Evolutionary conservation across 2,329 filamentous ascomycete genomes (phyloP), one percentile per base, ranked within the genome.

Genomic region (Trichothecium roseum): DNA sequence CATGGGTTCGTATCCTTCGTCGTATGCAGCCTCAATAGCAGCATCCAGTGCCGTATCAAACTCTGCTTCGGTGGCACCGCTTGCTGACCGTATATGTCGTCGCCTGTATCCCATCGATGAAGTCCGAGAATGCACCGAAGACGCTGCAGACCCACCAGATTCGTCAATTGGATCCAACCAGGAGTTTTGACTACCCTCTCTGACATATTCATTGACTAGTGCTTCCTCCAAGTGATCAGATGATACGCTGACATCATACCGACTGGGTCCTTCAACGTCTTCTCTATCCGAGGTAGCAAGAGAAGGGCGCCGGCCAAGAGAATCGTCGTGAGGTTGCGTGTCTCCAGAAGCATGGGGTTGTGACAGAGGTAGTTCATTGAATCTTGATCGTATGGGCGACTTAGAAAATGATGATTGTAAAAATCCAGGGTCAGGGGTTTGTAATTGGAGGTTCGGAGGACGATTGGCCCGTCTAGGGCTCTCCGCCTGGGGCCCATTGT

Each of bases 141-240:
- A 85, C 3, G 74, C 69, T 4, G 78, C 79, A 1, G 88, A 94
- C 14, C 75, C 81, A 26, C 81, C 84, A 16, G 87, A 94, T 48
- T 94, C 88, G 53, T 94, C 84, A 38, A 93, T 91, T 1, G 86
- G 89, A 52, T 94, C 85, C n/a, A 94, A 61, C 88, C 88, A 94
- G 1, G 87, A 94, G 35, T 83, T 86, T 41, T 81, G 79, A 50
- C 84, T 89, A 9, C 73, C 69, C 17, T 74, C 78, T 40, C 75
- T 61, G 16, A 56, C 56, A 45, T 77, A 73, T 14, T 38, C 32
- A 17, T 36, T 38, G 53, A 43, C 35, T 26, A 30, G 16, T 30
- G 18, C 7, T 10, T 24, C 30, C 14, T 33, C 32, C 15, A 17
- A 33, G 17, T 33, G 18, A 24, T 28, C 16, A 12, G 30, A 37